Percentiles rank a stretch among this genome's conserved stretches.
phyloP scores from a whole-genome alignment of 768 basidiomycete species.

The Kwoniella pini region DNA sequence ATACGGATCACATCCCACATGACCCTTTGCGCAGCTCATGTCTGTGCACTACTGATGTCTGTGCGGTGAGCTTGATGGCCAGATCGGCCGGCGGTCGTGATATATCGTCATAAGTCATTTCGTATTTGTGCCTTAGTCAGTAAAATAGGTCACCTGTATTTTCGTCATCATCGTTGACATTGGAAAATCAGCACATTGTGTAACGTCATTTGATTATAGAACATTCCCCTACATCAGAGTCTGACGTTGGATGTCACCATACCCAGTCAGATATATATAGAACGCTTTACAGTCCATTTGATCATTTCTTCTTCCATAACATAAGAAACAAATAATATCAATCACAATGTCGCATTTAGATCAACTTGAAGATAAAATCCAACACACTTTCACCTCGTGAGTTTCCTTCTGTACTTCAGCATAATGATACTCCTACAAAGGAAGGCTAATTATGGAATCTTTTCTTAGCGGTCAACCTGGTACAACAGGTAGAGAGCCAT shows the following conservation, averaged over 20 bases:
- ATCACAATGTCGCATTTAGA: constrained; percentile 16
- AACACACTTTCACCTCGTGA: constrained; percentile 25
- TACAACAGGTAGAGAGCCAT: constrained; percentile 46
- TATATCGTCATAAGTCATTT: constrained; percentile 2
- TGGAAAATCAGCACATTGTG: not conserved
- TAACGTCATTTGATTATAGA: not conserved
- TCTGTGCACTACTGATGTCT: not conserved
- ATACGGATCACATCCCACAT: not conserved
- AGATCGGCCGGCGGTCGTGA: not conserved
- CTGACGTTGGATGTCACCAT: not conserved
- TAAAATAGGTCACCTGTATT: not conserved
- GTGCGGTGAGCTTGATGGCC: not conserved
- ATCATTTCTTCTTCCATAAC: not conserved
- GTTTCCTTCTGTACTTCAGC: not conserved
- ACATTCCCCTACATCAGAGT: not conserved
- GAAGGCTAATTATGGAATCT: not conserved
- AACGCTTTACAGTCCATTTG: not conserved
- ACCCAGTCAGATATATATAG: not conserved
- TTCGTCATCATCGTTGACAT: not conserved
- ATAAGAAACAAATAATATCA: not conserved
- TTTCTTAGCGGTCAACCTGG: constrained; percentile 36
- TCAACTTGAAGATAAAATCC: constrained; percentile 10
- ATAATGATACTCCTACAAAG: too few relatives aligned
- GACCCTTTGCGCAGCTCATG: not conserved
- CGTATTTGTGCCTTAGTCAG: not conserved